Percentiles rank a stretch among this genome's conserved stretches.
Conservation (phyloP, 73 alveolate species). For the Effrenium voratum region DNA sequence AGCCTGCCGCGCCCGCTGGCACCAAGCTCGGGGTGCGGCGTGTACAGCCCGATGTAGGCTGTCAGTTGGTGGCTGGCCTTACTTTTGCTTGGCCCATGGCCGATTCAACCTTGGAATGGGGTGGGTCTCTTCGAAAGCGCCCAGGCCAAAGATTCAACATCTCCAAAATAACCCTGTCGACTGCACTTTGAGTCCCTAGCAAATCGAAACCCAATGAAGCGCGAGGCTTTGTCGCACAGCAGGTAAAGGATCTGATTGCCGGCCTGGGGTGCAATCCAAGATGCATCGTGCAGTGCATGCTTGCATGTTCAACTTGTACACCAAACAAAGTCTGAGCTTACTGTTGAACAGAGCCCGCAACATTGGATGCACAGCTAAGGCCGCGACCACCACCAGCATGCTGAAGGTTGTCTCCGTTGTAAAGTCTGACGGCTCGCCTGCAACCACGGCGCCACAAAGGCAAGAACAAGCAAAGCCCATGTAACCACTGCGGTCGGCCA, state of each 20-base stretch:
- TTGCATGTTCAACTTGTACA: too few species aligned
- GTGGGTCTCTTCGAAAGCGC: too few species aligned
- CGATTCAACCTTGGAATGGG: neutral
- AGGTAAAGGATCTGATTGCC: slow-evolving; percentile 80
- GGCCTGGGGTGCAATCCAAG: neutral
- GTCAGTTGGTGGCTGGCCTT: slow-evolving; percentile 84
- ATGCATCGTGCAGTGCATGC: neutral
- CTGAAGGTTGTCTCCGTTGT: slow-evolving; percentile 65
- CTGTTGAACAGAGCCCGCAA: neutral
- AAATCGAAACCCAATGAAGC: slow-evolving; percentile 45
- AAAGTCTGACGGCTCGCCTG: slow-evolving; percentile 48
- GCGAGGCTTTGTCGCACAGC: slow-evolving; percentile 82
- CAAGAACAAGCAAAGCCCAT: neutral
- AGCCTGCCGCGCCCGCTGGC: neutral
- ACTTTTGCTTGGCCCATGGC: neutral
- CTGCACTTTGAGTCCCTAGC: neutral
- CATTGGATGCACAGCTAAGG: neutral
- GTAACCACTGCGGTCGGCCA: neutral
- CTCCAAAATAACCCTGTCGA: neutral
- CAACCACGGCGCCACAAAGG: neutral
- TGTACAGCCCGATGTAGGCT: slow-evolving; percentile 85
- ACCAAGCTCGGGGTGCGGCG: slow-evolving; percentile 26
- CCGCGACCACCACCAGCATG: slow-evolving; percentile 60
- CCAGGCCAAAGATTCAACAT: neutral
- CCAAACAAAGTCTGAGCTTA: too few species aligned